Evolutionary conservation across 2,329 filamentous ascomycete species (phyloP).

Genomic region (Aspergillus latus): DNA sequence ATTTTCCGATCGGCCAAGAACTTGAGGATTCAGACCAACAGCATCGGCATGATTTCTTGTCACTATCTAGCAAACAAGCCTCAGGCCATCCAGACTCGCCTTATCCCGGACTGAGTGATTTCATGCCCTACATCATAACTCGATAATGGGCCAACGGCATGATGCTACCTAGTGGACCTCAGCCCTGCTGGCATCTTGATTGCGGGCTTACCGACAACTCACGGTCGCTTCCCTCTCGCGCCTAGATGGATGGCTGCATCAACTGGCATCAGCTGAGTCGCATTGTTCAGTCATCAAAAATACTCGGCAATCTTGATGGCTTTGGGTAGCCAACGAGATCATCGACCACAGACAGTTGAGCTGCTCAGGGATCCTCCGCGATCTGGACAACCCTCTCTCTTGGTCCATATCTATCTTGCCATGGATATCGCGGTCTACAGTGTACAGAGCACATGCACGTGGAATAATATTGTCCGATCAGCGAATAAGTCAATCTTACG

Average conservation of each 20-base stretch:
- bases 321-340: not conserved
- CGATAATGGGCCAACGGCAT: not conserved
- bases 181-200: conserved; percentile 2
- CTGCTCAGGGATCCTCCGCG: too few relatives aligned
- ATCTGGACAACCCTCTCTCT: not conserved
- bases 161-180: not conserved
- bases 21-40: not conserved
- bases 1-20: not conserved
- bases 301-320: not conserved
- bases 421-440: not conserved
- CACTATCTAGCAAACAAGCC: not conserved
- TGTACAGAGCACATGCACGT: not conserved
- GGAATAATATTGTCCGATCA: not conserved
- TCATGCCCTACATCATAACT: not conserved
- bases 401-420: not conserved
- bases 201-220: not conserved
- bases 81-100: not conserved
- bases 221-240: not conserved
- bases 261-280: not conserved
- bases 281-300: not conserved
- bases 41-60: not conserved
- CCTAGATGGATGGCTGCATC: not conserved
- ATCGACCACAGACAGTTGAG: not conserved
- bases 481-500: not conserved
- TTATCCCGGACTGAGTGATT: not conserved